Evolutionary conservation across 176 grass and related monocot species (phyloP).

Genomic region (Urochloa ruziziensis): DNA sequence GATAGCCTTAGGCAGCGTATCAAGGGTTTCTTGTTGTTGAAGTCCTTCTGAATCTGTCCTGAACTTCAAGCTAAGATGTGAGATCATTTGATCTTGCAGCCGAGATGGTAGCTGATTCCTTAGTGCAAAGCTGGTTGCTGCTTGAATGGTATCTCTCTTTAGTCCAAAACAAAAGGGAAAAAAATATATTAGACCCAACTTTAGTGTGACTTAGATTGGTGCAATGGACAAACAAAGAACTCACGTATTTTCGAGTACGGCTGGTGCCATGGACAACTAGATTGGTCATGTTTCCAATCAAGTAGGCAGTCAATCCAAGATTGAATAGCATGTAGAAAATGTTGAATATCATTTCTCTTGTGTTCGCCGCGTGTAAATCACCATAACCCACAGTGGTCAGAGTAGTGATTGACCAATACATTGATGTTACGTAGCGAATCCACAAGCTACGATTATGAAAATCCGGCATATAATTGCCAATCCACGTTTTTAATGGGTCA

Average conservation of each 20-base stretch:
- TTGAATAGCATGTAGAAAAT: slow-evolving; percentile 99
- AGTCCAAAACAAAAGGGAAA: slow-evolving; percentile 27
- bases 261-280: slow-evolving; percentile 94
- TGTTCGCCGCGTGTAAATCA: slow-evolving; percentile 92
- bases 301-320: slow-evolving; percentile 96
- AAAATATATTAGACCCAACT: not conserved
- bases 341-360: slow-evolving; percentile 85
- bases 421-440: slow-evolving; percentile 81
- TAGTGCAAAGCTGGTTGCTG: slow-evolving; percentile 84
- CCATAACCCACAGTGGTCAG: slow-evolving; percentile 96
- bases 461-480: slow-evolving; percentile 76
- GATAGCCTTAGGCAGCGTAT: slow-evolving; percentile 90
- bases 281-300: slow-evolving; percentile 99
- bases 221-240: slow-evolving; percentile 26
- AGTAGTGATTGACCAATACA: slow-evolving; percentile 99
- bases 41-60: slow-evolving; percentile 98
- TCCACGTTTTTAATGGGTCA: slow-evolving; percentile 64
- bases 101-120: slow-evolving; percentile 80
- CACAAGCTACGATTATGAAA: slow-evolving; percentile 68
- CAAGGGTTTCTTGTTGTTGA: slow-evolving; percentile 95
- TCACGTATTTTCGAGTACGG: slow-evolving; percentile 94
- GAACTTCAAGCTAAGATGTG: slow-evolving; percentile 96
- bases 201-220: not conserved
- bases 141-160: slow-evolving; percentile 98
- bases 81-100: slow-evolving; percentile 99